Evolutionary conservation across 1,139 yeast genomes (phyloP).

Genomic region (Yamadazyma spencermartinsiae): DNA sequence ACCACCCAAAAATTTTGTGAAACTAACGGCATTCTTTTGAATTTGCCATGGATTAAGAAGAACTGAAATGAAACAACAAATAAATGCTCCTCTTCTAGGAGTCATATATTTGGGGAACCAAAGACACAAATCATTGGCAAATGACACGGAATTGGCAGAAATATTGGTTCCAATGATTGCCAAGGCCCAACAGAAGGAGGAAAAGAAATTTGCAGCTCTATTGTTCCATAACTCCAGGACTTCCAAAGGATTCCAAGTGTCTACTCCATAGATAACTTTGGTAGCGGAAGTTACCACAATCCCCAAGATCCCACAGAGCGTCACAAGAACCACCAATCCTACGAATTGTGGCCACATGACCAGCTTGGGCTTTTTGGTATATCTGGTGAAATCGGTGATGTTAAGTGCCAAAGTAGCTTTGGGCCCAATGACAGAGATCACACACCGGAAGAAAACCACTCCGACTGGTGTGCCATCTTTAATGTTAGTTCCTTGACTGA

Average conservation of each 20-base stretch:
- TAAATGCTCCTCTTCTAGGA: slow-evolving; percentile 50
- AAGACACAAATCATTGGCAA: slow-evolving; percentile 32
- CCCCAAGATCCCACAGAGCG: slow-evolving; percentile 15
- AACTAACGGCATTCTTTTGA: slow-evolving; percentile 14
- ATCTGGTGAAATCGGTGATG: slow-evolving; percentile 31
- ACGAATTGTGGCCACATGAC: slow-evolving; percentile 27
- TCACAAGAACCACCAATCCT: slow-evolving; percentile 25
- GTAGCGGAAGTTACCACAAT: slow-evolving; percentile 15
- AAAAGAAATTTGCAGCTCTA: slow-evolving; percentile 36
- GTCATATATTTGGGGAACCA: slow-evolving; percentile 34
- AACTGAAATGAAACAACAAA: slow-evolving; percentile 36
- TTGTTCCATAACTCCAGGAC: slow-evolving; percentile 22
- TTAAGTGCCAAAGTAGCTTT: slow-evolving; percentile 32
- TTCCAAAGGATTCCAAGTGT: slow-evolving; percentile 38
- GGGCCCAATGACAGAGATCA: slow-evolving; percentile 26
- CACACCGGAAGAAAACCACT: slow-evolving; percentile 22
- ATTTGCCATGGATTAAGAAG: slow-evolving; percentile 21
- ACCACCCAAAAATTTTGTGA: slow-evolving; percentile 14
- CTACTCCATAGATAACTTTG: slow-evolving; percentile 14
- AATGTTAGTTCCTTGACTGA: slow-evolving; percentile 15
- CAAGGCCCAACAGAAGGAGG: slow-evolving; percentile 38
- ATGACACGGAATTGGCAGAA: slow-evolving; percentile 25
- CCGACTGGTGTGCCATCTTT: slow-evolving; percentile 18
- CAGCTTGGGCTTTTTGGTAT: slow-evolving; percentile 23
- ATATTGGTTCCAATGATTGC: slow-evolving; percentile 23